These are phyloP conservation scores for Fusarium nematophilum DNA, from an alignment of 2,329 filamentous ascomycete genomes.

Conservation along the genomic window DNA sequence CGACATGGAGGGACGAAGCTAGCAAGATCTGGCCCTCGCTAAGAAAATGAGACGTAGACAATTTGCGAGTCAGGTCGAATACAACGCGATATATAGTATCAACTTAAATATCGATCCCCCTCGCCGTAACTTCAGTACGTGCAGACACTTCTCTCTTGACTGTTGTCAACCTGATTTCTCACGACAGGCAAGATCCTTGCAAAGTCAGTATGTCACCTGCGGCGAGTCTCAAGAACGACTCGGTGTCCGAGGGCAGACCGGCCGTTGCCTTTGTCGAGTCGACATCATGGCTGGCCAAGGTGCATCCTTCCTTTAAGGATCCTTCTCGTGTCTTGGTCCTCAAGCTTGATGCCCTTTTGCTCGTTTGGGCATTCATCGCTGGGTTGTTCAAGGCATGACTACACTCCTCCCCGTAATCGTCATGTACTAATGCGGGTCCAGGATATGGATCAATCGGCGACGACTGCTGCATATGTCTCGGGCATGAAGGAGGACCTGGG, in stretches of 20 bases:
- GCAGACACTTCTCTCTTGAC: too few species aligned
- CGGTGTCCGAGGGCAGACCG: background rate
- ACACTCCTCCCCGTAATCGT: too few species aligned
- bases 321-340: constrained; percentile 44
- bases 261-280: constrained; percentile 3
- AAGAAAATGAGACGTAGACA: too few species aligned
- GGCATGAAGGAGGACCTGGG: constrained; percentile 39
- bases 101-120: too few species aligned
- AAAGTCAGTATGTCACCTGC: constrained; percentile 15
- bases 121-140: too few species aligned
- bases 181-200: too few species aligned
- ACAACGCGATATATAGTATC: too few species aligned
- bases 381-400: constrained; percentile 23
- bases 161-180: too few species aligned
- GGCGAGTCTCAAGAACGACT: constrained; percentile 17
- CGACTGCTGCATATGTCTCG: constrained; percentile 35
- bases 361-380: constrained; percentile 42
- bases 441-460: constrained; percentile 40
- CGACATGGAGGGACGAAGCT: too few species aligned
- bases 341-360: constrained; percentile 44
- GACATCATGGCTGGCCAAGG: constrained; percentile 44
- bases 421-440: too few species aligned
- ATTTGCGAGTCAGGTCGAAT: too few species aligned
- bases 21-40: too few species aligned
- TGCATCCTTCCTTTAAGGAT: constrained; percentile 47